These are phyloP conservation scores for Ogataea wickerhamii DNA, from an alignment of 805 yeast genomes.

Conservation along the genomic window DNA sequence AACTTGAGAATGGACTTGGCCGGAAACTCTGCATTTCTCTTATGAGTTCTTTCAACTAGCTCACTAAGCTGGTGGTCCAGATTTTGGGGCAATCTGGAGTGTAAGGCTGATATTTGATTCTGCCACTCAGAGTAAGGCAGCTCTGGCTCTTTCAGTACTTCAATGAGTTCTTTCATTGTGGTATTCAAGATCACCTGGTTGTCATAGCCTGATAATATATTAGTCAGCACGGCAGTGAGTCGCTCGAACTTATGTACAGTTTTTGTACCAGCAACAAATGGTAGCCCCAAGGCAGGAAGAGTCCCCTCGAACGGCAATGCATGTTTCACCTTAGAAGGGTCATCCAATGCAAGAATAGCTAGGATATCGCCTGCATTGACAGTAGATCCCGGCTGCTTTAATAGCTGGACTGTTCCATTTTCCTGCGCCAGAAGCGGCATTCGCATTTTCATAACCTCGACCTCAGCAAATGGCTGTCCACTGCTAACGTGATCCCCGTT, in stretches of 20 bases:
- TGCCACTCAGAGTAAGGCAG: slow-evolving; percentile 94
- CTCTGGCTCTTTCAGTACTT: slow-evolving; percentile 70
- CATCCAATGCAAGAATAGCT: slow-evolving; percentile 92
- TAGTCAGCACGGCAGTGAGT: slow-evolving; percentile 57
- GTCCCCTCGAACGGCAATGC: slow-evolving; percentile 95
- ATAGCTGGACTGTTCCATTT: slow-evolving; percentile 85
- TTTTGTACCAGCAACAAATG: slow-evolving; percentile 77
- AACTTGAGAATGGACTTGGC: slow-evolving; percentile 77
- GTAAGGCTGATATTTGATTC: slow-evolving; percentile 81
- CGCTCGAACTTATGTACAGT: slow-evolving; percentile 71
- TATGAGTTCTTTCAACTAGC: slow-evolving; percentile 60
- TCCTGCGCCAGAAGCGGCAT: slow-evolving; percentile 96
- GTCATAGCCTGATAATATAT: slow-evolving; percentile 88
- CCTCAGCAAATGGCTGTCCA: slow-evolving; percentile 96
- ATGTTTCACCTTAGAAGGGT: slow-evolving; percentile 95
- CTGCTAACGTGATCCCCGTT: slow-evolving; percentile 88
- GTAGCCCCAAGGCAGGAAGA: slow-evolving; percentile 83
- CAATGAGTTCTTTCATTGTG: slow-evolving; percentile 69
- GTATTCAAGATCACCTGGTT: slow-evolving; percentile 91
- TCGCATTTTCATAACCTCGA: slow-evolving; percentile 99
- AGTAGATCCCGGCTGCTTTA: slow-evolving; percentile 98
- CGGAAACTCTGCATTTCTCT: slow-evolving; percentile 84
- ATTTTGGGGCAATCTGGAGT: slow-evolving; percentile 79
- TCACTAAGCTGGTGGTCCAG: slow-evolving; percentile 65
- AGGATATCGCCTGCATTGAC: slow-evolving; percentile 95